Evolutionary conservation across 2,329 filamentous ascomycete species (phyloP), one percentile per base, ranked within the genome.

Genomic region (Ophiocordyceps camponoti-rufipedis): DNA sequence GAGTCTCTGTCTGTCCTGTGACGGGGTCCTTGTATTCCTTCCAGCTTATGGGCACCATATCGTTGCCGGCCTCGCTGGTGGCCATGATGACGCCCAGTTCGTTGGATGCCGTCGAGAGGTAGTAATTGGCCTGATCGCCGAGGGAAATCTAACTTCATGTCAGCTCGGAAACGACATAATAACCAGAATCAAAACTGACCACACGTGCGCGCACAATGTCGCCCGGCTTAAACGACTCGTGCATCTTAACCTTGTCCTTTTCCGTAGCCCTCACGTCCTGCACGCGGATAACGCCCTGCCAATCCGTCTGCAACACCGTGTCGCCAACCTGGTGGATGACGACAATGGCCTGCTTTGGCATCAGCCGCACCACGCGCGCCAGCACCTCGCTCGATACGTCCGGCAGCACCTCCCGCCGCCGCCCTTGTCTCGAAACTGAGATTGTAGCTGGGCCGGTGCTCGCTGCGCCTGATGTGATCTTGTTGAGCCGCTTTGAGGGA

Each of bases 221-320:
- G 0, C 91, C 91, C 0, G 93, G 88, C 52, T 87, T 74, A 59
- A 96, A 96, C 56, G 82, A 85, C 60, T 94, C 87, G 52, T 85
- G 81, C 50, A 96, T 84, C 60, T 83, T 85, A 41, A 95, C 85
- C 54, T 85, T 85, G 60, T 96, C 91, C 66, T 95, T 94, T 66
- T 98, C 91, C 16, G 91, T 94, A 3, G 87, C 86, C 46, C 91
- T 74, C 32, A 98, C 85, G 58, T 98, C 91, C 65, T 96, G 89
- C 50, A 81, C 78, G 16, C 87, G 75, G 48, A 94, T 87, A 49
- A 93, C 67, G 5, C 84, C 87, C 63, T 86, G 82, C 74, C 88
- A 93, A 53, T 87, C 82, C 44, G 85, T 82, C 53, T 83, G 74
- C 49, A 84, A 69, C 39, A 84, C 80, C 11, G 72, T 74, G 55